These are phyloP conservation scores for Saccharomyces uvarum DNA, from an alignment of 1,139 yeast genomes.

Conservation along the genomic window DNA sequence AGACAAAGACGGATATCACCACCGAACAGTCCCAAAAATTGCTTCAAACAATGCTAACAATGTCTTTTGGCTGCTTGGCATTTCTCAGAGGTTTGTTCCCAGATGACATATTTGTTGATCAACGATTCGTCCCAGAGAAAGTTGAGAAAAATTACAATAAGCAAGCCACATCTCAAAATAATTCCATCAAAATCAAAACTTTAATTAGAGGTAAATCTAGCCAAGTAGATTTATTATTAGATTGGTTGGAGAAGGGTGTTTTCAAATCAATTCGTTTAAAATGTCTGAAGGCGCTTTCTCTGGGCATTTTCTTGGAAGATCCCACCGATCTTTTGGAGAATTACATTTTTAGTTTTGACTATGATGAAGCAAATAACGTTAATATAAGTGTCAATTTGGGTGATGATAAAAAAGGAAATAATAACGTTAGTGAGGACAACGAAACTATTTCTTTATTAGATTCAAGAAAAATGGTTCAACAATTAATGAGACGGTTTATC, in stretches of 20 bases:
- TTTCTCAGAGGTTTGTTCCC: slow-evolving; percentile 45
- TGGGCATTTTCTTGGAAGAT: slow-evolving; percentile 40
- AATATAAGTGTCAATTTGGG: slow-evolving; percentile 21
- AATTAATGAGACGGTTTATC: slow-evolving; percentile 42
- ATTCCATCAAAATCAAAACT: slow-evolving; percentile 40
- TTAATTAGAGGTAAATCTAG: slow-evolving; percentile 38
- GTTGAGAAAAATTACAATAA: slow-evolving; percentile 27
- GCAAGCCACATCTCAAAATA: slow-evolving; percentile 20
- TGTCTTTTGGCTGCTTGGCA: slow-evolving; percentile 47
- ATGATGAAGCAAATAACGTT: slow-evolving; percentile 29
- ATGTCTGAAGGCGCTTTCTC: slow-evolving; percentile 39
- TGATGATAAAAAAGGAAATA: slow-evolving; percentile 10
- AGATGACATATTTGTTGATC: slow-evolving; percentile 42
- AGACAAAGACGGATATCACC: slow-evolving; percentile 21
- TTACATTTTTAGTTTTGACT: slow-evolving; percentile 43
- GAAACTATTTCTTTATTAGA: slow-evolving; percentile 26
- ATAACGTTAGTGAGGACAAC: slow-evolving; percentile 4
- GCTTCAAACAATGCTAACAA: slow-evolving; percentile 39
- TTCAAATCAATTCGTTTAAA: slow-evolving; percentile 38
- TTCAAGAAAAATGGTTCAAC: slow-evolving; percentile 39
- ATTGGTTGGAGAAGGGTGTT: slow-evolving; percentile 48
- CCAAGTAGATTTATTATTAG: slow-evolving; percentile 40
- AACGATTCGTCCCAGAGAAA: slow-evolving; percentile 35
- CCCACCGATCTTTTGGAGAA: slow-evolving; percentile 41
- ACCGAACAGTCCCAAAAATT: slow-evolving; percentile 36